These are phyloP conservation scores for Bromus sterilis DNA, from an alignment of 176 grass and related monocot species.

Conservation along the genomic window DNA sequence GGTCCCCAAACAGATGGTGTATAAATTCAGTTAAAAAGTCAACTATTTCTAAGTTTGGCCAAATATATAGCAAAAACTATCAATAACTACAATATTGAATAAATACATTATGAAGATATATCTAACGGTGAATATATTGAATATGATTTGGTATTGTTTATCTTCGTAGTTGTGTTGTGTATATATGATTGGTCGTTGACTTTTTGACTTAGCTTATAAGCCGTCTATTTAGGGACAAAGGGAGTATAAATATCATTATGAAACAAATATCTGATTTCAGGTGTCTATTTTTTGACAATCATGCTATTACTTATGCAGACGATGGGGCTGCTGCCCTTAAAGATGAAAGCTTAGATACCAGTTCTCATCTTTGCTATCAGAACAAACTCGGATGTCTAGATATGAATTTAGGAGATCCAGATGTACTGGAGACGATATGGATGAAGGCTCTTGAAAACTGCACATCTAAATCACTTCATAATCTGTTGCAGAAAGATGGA, in stretches of 20 bases:
- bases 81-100: too few species aligned
- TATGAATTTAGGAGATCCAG: slow-evolving; percentile 58
- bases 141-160: too few species aligned
- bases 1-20: too few species aligned
- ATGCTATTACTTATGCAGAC: slow-evolving; percentile 32
- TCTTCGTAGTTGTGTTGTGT: too few species aligned
- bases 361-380: slow-evolving; percentile 46
- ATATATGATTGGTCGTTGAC: too few species aligned
- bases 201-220: too few species aligned
- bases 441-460: slow-evolving; percentile 77
- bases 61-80: too few species aligned
- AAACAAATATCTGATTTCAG: background rate
- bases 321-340: slow-evolving; percentile 39
- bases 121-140: too few species aligned
- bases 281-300: slow-evolving; percentile 14
- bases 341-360: slow-evolving; percentile 46
- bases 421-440: slow-evolving; percentile 72
- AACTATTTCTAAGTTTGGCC: too few species aligned
- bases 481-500: slow-evolving; percentile 55
- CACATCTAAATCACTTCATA: slow-evolving; percentile 39
- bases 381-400: slow-evolving; percentile 41
- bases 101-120: too few species aligned
- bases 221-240: too few species aligned
- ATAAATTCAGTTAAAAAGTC: too few species aligned
- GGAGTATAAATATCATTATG: background rate